Conservation (phyloP, 768 basidiomycete species). For the Mycena sanguinolenta region DNA sequence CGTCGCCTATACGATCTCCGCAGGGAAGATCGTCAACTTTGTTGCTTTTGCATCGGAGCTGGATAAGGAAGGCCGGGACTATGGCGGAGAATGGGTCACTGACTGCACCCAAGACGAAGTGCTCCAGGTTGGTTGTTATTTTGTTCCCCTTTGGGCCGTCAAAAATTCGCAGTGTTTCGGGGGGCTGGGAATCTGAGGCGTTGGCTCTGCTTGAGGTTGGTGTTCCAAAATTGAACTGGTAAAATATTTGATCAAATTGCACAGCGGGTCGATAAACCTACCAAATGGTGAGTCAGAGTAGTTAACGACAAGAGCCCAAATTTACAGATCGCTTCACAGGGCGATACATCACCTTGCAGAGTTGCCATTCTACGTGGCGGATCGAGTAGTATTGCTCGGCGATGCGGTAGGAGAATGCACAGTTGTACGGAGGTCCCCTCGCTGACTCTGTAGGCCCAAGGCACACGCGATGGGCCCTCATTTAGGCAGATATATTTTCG, state of each 20-base stretch:
- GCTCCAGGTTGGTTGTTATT: conserved; percentile 32
- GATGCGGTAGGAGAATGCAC: conserved; percentile 51
- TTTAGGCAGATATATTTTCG: too few species aligned
- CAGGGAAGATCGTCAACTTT: conserved; percentile 59
- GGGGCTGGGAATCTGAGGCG: conserved; percentile 52
- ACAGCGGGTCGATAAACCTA: conserved; percentile 49
- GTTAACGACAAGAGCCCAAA: too few species aligned
- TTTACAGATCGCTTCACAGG: too few species aligned
- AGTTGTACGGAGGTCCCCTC: conserved; percentile 36
- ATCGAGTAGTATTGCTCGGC: conserved; percentile 56
- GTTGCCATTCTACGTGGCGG: conserved; percentile 53
- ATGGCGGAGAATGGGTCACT: conserved; percentile 48
- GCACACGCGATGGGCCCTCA: conserved; percentile 48
- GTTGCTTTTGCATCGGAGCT: conserved; percentile 57
- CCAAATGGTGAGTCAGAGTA: too few species aligned
- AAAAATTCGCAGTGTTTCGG: conserved; percentile 41
- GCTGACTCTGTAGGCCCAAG: conserved; percentile 43
- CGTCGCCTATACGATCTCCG: conserved; percentile 62
- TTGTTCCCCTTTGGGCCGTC: neutral
- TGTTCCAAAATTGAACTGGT: neutral
- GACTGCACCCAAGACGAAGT: conserved; percentile 49
- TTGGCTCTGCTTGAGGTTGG: conserved; percentile 44
- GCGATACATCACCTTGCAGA: conserved; percentile 50
- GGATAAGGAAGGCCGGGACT: conserved; percentile 45
- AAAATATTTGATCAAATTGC: neutral